Base-by-base conservation (phyloP, 1,284 basidiomycete species). In the Psilocybe mexicana region DNA sequence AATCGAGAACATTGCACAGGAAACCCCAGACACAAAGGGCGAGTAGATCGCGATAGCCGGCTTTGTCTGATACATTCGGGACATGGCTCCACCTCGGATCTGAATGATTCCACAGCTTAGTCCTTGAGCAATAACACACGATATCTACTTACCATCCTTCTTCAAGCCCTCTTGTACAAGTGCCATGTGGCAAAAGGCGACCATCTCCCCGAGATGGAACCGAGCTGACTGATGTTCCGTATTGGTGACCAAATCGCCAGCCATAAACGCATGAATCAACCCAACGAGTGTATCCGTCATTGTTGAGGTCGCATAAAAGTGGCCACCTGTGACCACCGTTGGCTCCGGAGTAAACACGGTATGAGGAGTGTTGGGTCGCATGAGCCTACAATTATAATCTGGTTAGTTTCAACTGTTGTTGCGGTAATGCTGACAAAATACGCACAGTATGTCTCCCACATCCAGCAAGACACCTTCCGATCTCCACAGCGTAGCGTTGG, bases 301-400 rank as follows among this genome's bases (percentile, higher is more conserved):
- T 2, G 42, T 38, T 2, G 36, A 25, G 10, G 45, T 44, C 11
- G 61, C 14, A 12, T 57, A 53, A n/a, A 55, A 60, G 42, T 62
- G 52, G 2, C 61, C 58, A 3, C 61, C 61, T 5, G 42, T 36
- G 26, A 52, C 57, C n/a, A 62, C 45, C 1, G 58, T 18, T 30
- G 51, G 11, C 3, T 43, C 18, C 10, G 43, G 18, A 3, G 61
- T 62, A 14, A 49, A 55, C 1, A 60, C 58, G 0, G 26, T 14
- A 54, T 64, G 62, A 2, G 46, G 49, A 3, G 52, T 61, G 23
- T 55, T 58, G 1, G 62, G 58, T 3, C 42, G 30, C 49, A 64
- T 56, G 4, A 59, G 18, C 18, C 18, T 18, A 18, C 18, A 18
- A 18, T 18, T 18, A 18, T 18, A 18, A 18, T 18, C 18, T 18